Percentiles rank a stretch among this genome's conserved stretches.
Conservation (phyloP, 768 basidiomycete genomes). For the Mycena kentingensis region DNA sequence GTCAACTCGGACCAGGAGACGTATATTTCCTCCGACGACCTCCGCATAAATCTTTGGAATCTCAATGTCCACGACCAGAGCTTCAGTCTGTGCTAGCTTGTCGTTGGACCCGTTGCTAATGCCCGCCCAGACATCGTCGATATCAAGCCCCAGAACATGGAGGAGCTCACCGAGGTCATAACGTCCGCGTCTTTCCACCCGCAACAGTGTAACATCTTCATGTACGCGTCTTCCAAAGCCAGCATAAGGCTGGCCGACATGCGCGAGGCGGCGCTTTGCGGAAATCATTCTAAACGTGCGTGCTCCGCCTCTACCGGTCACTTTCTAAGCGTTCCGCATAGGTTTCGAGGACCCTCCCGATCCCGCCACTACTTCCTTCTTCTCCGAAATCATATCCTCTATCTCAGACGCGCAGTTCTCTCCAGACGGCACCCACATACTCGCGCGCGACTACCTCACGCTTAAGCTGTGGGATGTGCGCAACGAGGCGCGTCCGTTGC, state of each 20-base stretch:
- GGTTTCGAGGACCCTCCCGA: conserved; percentile 99
- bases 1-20: conserved; percentile 99
- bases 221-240: conserved; percentile 99
- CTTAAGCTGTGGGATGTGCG: conserved; percentile 99
- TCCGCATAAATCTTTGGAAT: conserved; percentile 98
- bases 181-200: conserved; percentile 99
- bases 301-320: conserved; percentile 23
- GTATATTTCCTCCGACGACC: conserved; percentile 96
- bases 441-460: conserved; percentile 95
- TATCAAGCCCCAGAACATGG: conserved; percentile 99
- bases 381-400: conserved; percentile 98
- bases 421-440: conserved; percentile 92
- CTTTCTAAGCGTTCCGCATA: conserved; percentile 34
- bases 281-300: conserved; percentile 92
- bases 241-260: conserved; percentile 99
- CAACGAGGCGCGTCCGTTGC: conserved; percentile 93
- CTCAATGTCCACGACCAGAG: conserved; percentile 97
- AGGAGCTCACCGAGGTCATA: conserved; percentile 98
- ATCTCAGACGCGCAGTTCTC: conserved; percentile 99
- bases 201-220: conserved; percentile 94
- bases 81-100: conserved; percentile 75
- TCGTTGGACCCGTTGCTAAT: not conserved
- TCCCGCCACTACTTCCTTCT: conserved; percentile 95
- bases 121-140: conserved; percentile 86
- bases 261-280: conserved; percentile 95